A percentile compares a stretch with the other conserved stretches of the same genome.
Evolutionary conservation across 345 rosid genomes (phyloP).

Genomic region (Aurinia saxatilis): DNA sequence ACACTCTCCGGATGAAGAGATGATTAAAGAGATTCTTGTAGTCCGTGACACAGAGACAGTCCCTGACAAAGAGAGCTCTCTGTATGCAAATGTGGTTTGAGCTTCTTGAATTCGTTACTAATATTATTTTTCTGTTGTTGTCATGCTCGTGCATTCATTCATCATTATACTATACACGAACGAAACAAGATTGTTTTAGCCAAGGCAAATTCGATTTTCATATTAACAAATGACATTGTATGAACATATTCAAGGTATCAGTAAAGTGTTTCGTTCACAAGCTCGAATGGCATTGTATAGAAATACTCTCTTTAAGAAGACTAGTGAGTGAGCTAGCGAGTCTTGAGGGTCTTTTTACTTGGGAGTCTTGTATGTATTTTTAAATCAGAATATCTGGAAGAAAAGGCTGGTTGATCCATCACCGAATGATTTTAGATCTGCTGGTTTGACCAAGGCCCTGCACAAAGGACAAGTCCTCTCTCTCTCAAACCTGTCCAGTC

Average conservation of each 20-base stretch:
- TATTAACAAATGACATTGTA: slow-evolving; percentile 28
- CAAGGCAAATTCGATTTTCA: slow-evolving; percentile 8
- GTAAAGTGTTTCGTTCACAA: slow-evolving; percentile 18
- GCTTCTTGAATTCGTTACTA: neutral
- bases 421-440: slow-evolving; percentile 88
- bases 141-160: neutral
- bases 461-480: slow-evolving; percentile 98
- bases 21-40: neutral
- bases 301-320: slow-evolving; percentile 11
- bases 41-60: neutral
- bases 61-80: neutral
- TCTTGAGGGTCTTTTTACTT: slow-evolving; percentile 13
- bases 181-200: neutral
- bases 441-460: slow-evolving; percentile 89
- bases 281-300: slow-evolving; percentile 13
- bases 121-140: neutral
- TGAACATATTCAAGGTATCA: slow-evolving; percentile 24
- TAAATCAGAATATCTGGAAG: slow-evolving; percentile 73
- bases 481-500: slow-evolving; percentile 84
- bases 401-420: slow-evolving; percentile 96
- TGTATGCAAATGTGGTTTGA: neutral
- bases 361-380: slow-evolving; percentile 24
- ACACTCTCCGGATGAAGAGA: neutral
- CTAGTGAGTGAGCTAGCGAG: slow-evolving; percentile 2
- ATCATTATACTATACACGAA: neutral